A percentile compares a stretch with the other conserved stretches of the same genome.
Conservation (phyloP, 768 basidiomycete species). For the Trametopsis cervina region DNA sequence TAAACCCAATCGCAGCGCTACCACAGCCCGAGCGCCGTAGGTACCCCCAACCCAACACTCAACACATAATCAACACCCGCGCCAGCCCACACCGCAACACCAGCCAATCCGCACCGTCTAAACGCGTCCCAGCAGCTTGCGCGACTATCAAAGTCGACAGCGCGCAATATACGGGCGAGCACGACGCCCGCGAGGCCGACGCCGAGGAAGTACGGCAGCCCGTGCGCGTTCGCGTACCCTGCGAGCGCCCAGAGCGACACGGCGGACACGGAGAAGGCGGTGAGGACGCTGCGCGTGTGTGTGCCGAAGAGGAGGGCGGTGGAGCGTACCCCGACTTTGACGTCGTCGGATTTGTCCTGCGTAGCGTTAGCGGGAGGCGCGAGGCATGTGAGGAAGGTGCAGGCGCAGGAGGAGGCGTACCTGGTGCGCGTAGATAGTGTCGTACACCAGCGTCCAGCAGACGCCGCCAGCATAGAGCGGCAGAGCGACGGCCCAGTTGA, state of each 20-base stretch:
- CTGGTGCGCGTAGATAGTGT: slow-evolving; percentile 97
- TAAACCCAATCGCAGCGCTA: neutral
- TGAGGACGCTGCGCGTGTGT: slow-evolving; percentile 67
- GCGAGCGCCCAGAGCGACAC: slow-evolving; percentile 71
- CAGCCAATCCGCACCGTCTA: slow-evolving; percentile 79
- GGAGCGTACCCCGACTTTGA: slow-evolving; percentile 82
- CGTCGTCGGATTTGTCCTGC: slow-evolving; percentile 91
- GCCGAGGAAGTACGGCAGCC: slow-evolving; percentile 74
- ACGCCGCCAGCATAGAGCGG: slow-evolving; percentile 89
- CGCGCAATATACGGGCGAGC: slow-evolving; percentile 66
- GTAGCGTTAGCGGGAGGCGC: neutral
- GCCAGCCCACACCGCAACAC: slow-evolving; percentile 85
- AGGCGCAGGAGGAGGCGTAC: slow-evolving; percentile 30
- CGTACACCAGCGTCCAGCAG: slow-evolving; percentile 94
- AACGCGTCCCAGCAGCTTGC: slow-evolving; percentile 90
- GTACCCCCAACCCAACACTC: slow-evolving; percentile 12
- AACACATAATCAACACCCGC: slow-evolving; percentile 59
- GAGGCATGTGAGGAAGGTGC: neutral
- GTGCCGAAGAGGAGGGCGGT: slow-evolving; percentile 89
- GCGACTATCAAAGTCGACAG: slow-evolving; percentile 70
- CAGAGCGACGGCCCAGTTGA: slow-evolving; percentile 75
- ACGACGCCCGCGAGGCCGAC: slow-evolving; percentile 68
- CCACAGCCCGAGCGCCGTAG: slow-evolving; percentile 2
- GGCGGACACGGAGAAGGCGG: slow-evolving; percentile 64
- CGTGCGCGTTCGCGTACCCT: slow-evolving; percentile 74